These are phyloP conservation scores for Balansia obtecta DNA, from an alignment of 2,329 filamentous ascomycete genomes.

Conservation along the genomic window DNA sequence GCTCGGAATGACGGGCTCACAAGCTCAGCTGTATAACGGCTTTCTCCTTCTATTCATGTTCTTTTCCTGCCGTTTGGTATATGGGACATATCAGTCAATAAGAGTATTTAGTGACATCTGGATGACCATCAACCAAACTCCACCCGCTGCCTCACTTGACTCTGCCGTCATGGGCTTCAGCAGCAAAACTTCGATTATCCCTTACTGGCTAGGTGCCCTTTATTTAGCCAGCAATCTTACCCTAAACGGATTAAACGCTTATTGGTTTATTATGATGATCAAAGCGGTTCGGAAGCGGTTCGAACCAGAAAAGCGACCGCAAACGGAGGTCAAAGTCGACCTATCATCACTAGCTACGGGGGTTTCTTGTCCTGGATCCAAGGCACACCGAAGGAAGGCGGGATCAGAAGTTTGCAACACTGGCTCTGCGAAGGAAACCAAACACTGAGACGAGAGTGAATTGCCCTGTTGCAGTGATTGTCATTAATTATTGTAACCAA, in stretches of 20 bases:
- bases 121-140: slow-evolving; percentile 30
- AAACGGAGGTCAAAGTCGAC: slow-evolving; percentile 18
- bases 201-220: slow-evolving; percentile 54
- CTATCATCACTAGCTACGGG: slow-evolving; percentile 19
- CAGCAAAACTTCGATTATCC: slow-evolving; percentile 38
- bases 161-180: slow-evolving; percentile 29
- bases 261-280: slow-evolving; percentile 85
- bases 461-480: too few species aligned
- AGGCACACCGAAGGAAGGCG: slow-evolving; percentile 19
- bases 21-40: slow-evolving; percentile 65
- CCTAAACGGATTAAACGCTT: slow-evolving; percentile 67
- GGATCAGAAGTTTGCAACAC: slow-evolving; percentile 6
- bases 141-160: slow-evolving; percentile 16
- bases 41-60: slow-evolving; percentile 60
- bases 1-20: slow-evolving; percentile 63
- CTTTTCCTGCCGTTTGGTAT: slow-evolving; percentile 65
- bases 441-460: too few species aligned
- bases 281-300: slow-evolving; percentile 67
- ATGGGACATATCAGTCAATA: slow-evolving; percentile 61
- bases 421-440: not conserved
- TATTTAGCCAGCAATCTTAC: slow-evolving; percentile 61
- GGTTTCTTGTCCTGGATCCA: slow-evolving; percentile 7
- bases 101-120: slow-evolving; percentile 61
- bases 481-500: too few species aligned
- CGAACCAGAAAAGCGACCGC: slow-evolving; percentile 29